These are phyloP conservation scores for Blepharisma stoltei DNA, from an alignment of 73 alveolate genomes.

Conservation along the genomic window DNA sequence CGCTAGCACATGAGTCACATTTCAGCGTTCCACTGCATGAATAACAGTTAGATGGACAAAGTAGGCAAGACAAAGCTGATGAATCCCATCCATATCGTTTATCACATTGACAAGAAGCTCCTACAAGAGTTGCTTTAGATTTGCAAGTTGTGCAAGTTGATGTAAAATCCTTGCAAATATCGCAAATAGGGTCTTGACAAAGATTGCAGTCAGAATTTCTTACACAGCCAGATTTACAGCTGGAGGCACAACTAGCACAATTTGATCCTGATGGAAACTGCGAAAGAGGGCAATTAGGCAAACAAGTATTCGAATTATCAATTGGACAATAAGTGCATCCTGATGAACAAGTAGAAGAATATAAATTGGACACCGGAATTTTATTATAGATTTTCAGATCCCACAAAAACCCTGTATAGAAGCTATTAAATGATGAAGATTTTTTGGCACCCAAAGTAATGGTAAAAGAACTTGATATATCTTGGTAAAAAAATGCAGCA, in stretches of 20 bases:
- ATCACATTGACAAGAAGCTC: background rate
- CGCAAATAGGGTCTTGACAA: background rate
- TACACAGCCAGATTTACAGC: constrained; percentile 11
- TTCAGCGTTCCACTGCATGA: background rate
- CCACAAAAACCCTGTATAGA: background rate
- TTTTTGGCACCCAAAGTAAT: background rate
- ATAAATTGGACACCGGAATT: background rate
- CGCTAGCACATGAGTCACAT: background rate
- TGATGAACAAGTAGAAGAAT: background rate
- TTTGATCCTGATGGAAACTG: background rate
- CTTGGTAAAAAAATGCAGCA: too few relatives aligned
- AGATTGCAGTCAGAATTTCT: constrained; percentile 25
- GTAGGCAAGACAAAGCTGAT: background rate
- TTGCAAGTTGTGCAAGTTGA: constrained; percentile 9
- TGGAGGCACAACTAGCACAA: background rate
- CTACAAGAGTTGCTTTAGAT: background rate
- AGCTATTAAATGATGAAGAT: background rate
- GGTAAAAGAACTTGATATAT: too few relatives aligned
- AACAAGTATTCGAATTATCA: background rate
- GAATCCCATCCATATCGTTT: background rate
- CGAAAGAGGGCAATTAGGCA: background rate
- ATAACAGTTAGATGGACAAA: background rate
- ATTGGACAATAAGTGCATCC: constrained; percentile 5
- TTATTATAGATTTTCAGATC: background rate
- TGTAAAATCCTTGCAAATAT: background rate